These are phyloP conservation scores for Aspergillus tamarii DNA, from an alignment of 2,329 filamentous ascomycete species.

Conservation along the genomic window DNA sequence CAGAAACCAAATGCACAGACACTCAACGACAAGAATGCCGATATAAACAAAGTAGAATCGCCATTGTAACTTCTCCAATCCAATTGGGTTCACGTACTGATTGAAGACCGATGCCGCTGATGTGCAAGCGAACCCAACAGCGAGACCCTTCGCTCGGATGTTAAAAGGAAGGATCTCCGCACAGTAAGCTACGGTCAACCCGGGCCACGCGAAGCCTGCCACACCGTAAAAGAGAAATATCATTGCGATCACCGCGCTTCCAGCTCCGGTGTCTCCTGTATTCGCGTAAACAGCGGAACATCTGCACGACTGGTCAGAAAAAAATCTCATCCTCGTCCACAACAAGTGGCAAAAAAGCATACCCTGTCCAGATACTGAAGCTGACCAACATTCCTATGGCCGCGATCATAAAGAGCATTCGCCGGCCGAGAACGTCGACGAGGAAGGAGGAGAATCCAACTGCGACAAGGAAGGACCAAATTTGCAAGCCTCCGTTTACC, in stretches of 20 bases:
- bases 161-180: constrained; percentile 8
- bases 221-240: constrained; percentile 28
- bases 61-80: constrained; percentile 22
- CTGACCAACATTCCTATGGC: constrained; percentile 15
- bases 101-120: neutral
- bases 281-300: constrained; percentile 3
- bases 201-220: constrained; percentile 30
- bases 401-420: constrained; percentile 13
- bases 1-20: neutral
- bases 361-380: constrained; percentile 21
- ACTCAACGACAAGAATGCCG: neutral
- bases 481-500: constrained; percentile 26
- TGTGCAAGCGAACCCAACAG: neutral
- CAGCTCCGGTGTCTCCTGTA: constrained; percentile 16
- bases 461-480: constrained; percentile 26
- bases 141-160: constrained; percentile 4
- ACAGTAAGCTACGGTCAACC: constrained; percentile 21
- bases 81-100: constrained; percentile 12
- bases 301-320: neutral
- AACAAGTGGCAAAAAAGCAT: neutral
- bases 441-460: constrained; percentile 28
- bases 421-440: constrained; percentile 15
- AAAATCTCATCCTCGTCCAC: neutral
- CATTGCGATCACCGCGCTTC: constrained; percentile 16
- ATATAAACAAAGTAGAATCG: constrained; percentile 15